Evolutionary conservation across 768 basidiomycete genomes (phyloP).

Genomic region (Suillus alpinus): DNA sequence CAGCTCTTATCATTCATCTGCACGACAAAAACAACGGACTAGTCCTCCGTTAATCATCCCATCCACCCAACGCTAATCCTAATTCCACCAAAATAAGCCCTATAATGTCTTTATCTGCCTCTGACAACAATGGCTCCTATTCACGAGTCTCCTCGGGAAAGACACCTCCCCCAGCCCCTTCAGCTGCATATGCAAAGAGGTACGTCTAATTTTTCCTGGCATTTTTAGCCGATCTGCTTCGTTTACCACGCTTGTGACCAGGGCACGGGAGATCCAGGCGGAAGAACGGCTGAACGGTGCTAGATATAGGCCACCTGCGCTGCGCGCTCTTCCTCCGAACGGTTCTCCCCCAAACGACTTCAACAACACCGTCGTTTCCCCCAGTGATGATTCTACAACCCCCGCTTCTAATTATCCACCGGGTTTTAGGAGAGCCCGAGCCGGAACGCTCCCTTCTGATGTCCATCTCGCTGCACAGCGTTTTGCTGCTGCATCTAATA

Average conservation of each 20-base stretch:
- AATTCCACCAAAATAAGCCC: constrained; percentile 57
- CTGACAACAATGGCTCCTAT: constrained; percentile 80
- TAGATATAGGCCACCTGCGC: constrained; percentile 80
- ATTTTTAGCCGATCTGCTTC: constrained; percentile 10
- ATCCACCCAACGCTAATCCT: constrained; percentile 63
- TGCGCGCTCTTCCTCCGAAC: constrained; percentile 63
- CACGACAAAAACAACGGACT: constrained; percentile 31
- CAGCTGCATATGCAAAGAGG: constrained; percentile 88
- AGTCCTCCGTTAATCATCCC: constrained; percentile 32
- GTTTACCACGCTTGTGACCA: constrained; percentile 29
- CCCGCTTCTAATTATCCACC: constrained; percentile 78
- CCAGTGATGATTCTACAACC: constrained; percentile 54
- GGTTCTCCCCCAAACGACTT: constrained; percentile 73
- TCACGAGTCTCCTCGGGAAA: constrained; percentile 82
- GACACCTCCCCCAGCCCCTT: constrained; percentile 87
- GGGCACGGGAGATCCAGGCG: constrained; percentile 83
- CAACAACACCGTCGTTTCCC: constrained; percentile 53
- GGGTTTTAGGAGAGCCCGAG: constrained; percentile 92
- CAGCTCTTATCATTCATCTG: constrained; percentile 22
- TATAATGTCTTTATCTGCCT: constrained; percentile 92
- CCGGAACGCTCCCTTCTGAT: constrained; percentile 96
- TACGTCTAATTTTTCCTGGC: constrained; percentile 30
- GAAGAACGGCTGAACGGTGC: constrained; percentile 61
- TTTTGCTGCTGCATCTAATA: constrained; percentile 66
- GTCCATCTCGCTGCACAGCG: constrained; percentile 84